These are phyloP conservation scores for Heliocybe sulcata DNA, from an alignment of 1,284 basidiomycete species.

Conservation along the genomic window DNA sequence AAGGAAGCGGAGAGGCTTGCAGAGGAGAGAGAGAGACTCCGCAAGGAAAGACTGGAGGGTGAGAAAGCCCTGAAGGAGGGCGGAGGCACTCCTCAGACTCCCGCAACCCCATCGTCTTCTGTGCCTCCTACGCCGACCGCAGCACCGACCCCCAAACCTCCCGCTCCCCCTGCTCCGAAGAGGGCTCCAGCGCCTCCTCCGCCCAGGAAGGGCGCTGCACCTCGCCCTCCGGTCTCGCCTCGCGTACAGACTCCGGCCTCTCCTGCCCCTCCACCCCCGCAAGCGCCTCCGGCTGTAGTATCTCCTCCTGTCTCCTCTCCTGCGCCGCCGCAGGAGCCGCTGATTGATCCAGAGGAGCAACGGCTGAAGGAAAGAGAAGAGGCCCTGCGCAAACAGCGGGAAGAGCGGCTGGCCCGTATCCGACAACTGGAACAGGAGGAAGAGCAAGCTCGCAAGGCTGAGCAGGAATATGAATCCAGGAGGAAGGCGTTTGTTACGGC, in stretches of 20 bases:
- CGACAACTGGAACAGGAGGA: constrained; percentile 67
- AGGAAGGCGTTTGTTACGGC: constrained; percentile 39
- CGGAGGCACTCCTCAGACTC: constrained; percentile 18
- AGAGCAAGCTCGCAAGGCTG: constrained; percentile 53
- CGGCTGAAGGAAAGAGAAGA: constrained; percentile 57
- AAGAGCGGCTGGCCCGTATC: constrained; percentile 56
- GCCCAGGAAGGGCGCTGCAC: constrained; percentile 21
- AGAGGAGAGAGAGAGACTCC: constrained; percentile 64
- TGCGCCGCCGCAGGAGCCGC: constrained; percentile 26
- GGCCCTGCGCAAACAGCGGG: constrained; percentile 57
- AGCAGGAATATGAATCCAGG: constrained; percentile 50
- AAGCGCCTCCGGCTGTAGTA: constrained; percentile 19
- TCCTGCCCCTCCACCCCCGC: constrained; percentile 16
- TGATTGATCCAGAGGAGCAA: constrained; percentile 60
- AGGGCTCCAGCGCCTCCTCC: constrained; percentile 17
- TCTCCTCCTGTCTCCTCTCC: constrained; percentile 24
- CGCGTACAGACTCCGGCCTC: constrained; percentile 19
- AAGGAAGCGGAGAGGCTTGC: constrained; percentile 71
- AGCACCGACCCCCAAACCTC: constrained; percentile 19
- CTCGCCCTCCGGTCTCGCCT: constrained; percentile 24
- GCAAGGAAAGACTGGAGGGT: constrained; percentile 60
- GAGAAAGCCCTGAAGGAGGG: constrained; percentile 56
- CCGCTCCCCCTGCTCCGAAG: constrained; percentile 18
- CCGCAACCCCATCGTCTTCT: constrained; percentile 25
- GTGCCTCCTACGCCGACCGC: constrained; percentile 24